Percentiles rank a stretch among this genome's conserved stretches.
phyloP scores from a whole-genome alignment of 1,139 yeast species.

The Maudiozyma humilis region DNA sequence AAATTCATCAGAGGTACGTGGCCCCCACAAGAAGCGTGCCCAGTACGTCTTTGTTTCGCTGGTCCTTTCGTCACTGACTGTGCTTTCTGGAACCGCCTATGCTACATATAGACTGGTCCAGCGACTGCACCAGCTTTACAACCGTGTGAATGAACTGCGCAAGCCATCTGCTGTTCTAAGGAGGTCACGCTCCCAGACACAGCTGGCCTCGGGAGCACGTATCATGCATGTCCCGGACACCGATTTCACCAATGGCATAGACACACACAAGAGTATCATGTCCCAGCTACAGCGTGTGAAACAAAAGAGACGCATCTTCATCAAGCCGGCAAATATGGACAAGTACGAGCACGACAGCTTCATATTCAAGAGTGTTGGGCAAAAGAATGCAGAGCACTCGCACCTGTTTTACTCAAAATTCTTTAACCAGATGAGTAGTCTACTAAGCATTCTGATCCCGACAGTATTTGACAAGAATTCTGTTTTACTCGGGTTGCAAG shows the following conservation, averaged over 20 bases:
- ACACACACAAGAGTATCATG: slow-evolving; percentile 7
- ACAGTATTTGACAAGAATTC: slow-evolving; percentile 61
- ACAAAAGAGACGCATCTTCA: slow-evolving; percentile 31
- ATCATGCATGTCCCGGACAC: slow-evolving; percentile 44
- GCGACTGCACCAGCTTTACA: slow-evolving; percentile 7
- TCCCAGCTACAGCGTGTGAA: slow-evolving; percentile 17
- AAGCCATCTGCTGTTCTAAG: slow-evolving; percentile 12
- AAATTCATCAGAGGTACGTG: slow-evolving; percentile 16
- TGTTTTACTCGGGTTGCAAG: slow-evolving; percentile 58
- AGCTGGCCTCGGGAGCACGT: slow-evolving; percentile 47
- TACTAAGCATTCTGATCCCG: slow-evolving; percentile 80
- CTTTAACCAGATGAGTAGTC: slow-evolving; percentile 61
- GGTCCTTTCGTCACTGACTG: slow-evolving; percentile 11
- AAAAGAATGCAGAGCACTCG: slow-evolving; percentile 27
- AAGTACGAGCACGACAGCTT: slow-evolving; percentile 35
- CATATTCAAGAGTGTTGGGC: slow-evolving; percentile 33
- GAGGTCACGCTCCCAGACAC: slow-evolving; percentile 26
- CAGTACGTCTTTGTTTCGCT: slow-evolving; percentile 18
- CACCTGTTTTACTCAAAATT: slow-evolving; percentile 55
- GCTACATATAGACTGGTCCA: slow-evolving; percentile 11
- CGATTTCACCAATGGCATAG: slow-evolving; percentile 9
- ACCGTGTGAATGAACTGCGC: background rate
- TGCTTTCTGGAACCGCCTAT: slow-evolving; percentile 14
- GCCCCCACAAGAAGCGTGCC: slow-evolving; percentile 21
- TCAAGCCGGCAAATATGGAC: slow-evolving; percentile 35